These are phyloP conservation scores for Dendrobium chrysotoxum DNA, from an alignment of 106 monocot genomes.

Conservation along the genomic window DNA sequence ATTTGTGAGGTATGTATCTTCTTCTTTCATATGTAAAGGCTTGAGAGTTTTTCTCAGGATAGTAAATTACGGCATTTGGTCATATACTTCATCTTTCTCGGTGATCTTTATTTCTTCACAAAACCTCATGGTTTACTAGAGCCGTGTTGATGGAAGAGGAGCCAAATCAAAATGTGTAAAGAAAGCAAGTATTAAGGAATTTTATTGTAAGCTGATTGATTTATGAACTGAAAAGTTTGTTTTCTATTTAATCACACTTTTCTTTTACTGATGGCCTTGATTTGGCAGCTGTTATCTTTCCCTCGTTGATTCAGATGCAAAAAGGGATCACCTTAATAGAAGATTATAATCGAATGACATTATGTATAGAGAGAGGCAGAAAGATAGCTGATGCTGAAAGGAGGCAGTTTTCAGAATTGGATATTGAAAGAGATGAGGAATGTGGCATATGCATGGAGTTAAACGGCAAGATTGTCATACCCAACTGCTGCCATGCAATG, in stretches of 20 bases:
- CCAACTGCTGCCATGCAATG: conserved; percentile 66
- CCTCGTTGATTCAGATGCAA: conserved; percentile 20
- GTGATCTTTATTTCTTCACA: conserved; percentile 1
- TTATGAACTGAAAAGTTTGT: background rate
- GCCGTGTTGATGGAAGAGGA: conserved; percentile 42
- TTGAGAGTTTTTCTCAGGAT: background rate
- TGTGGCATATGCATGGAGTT: conserved; percentile 57
- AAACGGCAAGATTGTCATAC: conserved; percentile 47
- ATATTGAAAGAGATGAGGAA: conserved; percentile 37
- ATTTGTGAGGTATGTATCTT: conserved; percentile 31
- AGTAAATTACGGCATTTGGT: background rate
- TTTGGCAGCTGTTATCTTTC: conserved; percentile 12
- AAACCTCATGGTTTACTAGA: conserved; percentile 12
- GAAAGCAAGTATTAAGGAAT: conserved; percentile 33
- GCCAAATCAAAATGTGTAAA: conserved; percentile 35
- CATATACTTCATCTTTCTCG: background rate
- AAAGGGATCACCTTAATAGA: conserved; percentile 13
- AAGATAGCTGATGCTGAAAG: conserved; percentile 15
- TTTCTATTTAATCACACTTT: conserved; percentile 1
- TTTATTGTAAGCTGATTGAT: conserved; percentile 35
- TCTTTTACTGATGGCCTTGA: background rate
- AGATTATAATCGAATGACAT: conserved; percentile 10
- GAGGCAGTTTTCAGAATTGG: conserved; percentile 24
- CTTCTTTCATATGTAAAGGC: background rate
- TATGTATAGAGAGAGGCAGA: conserved; percentile 1